These are phyloP conservation scores for Pseudogymnoascus verrucosus DNA, from an alignment of 2,329 filamentous ascomycete genomes.

Conservation along the genomic window DNA sequence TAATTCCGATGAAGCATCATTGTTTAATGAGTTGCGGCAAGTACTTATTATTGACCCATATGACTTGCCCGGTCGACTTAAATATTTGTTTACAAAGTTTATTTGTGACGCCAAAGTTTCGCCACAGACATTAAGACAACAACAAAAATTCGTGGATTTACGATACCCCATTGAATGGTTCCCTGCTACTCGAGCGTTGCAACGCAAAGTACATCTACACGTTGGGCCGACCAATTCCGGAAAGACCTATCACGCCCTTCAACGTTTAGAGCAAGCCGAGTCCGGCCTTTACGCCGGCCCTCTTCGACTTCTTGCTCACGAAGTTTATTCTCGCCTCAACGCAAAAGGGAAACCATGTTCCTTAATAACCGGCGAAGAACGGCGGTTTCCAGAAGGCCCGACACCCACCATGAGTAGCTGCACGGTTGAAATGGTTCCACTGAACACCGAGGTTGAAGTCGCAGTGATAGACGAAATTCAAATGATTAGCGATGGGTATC, in stretches of 20 bases:
- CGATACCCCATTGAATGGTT: conserved; percentile 92
- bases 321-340: conserved; percentile 82
- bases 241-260: conserved; percentile 91
- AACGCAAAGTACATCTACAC: conserved; percentile 81
- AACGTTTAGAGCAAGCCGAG: conserved; percentile 68
- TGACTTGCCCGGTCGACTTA: conserved; percentile 49
- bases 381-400: conserved; percentile 55
- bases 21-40: conserved; percentile 1
- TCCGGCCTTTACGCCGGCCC: conserved; percentile 86
- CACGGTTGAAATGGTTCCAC: conserved; percentile 82
- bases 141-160: conserved; percentile 66
- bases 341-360: conserved; percentile 70
- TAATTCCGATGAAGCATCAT: background rate
- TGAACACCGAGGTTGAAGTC: conserved; percentile 54
- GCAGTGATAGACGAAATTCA: conserved; percentile 98
- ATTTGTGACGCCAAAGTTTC: conserved; percentile 51
- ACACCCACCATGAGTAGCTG: conserved; percentile 65
- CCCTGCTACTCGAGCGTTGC: conserved; percentile 69
- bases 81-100: conserved; percentile 61
- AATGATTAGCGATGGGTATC: conserved; percentile 75
- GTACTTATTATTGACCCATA: conserved; percentile 34
- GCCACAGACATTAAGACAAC: conserved; percentile 34
- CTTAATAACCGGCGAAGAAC: conserved; percentile 85
- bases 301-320: conserved; percentile 78
- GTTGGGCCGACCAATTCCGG: conserved; percentile 97